Evolutionary conservation across 1,284 basidiomycete genomes (phyloP).

Genomic region (Cutaneotrichosporon sp.): DNA sequence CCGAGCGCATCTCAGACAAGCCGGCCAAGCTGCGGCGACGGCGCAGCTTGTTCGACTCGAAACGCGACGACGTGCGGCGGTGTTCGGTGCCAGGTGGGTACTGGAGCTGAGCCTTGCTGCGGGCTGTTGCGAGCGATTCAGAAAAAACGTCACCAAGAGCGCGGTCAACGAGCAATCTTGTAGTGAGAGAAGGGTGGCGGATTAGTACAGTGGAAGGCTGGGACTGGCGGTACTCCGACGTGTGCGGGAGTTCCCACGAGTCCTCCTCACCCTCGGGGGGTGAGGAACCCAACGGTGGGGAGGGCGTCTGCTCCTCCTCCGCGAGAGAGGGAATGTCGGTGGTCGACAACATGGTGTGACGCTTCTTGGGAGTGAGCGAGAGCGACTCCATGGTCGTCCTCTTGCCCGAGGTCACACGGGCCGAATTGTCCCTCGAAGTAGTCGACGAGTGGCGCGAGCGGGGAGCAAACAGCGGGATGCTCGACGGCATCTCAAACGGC

Average conservation of each 20-base stretch:
- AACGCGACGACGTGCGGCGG: conserved; percentile 17
- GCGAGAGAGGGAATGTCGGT: background rate
- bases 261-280: conserved; percentile 1
- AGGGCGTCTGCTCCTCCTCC: background rate
- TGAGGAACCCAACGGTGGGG: background rate
- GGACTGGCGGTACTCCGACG: conserved; percentile 21
- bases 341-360: background rate
- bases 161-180: conserved; percentile 54
- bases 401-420: background rate
- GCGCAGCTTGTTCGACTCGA: conserved; percentile 33
- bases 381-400: background rate
- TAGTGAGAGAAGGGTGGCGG: conserved; percentile 61
- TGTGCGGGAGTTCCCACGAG: background rate
- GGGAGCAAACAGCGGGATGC: conserved; percentile 22
- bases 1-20: conserved; percentile 12
- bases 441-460: conserved; percentile 8
- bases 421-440: background rate
- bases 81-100: conserved; percentile 26
- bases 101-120: conserved; percentile 38
- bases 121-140: conserved; percentile 43
- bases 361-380: background rate
- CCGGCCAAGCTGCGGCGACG: conserved; percentile 33
- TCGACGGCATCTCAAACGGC: conserved; percentile 45
- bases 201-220: conserved; percentile 54
- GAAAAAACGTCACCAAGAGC: conserved; percentile 48